phyloP scores from a whole-genome alignment of 768 basidiomycete genomes.

The Tricholomella constricta region DNA sequence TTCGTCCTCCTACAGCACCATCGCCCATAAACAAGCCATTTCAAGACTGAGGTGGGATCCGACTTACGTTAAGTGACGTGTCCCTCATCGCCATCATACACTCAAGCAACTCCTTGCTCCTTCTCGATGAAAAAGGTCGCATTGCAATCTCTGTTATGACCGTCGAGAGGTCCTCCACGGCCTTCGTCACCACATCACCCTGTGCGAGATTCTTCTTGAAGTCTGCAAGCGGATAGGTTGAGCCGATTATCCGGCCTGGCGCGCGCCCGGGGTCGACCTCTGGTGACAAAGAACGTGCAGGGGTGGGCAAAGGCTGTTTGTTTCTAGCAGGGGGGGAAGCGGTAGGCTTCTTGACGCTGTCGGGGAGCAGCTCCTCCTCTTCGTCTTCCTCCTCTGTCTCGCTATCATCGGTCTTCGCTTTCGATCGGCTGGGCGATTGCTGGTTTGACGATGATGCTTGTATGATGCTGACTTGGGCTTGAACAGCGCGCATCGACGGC shows the following conservation, averaged over 20 bases:
- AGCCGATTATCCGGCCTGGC: constrained; percentile 76
- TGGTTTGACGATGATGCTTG: constrained; percentile 16
- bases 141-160: constrained; percentile 73
- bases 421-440: constrained; percentile 24
- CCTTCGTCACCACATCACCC: constrained; percentile 84
- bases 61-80: constrained; percentile 61
- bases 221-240: constrained; percentile 71
- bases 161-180: constrained; percentile 74
- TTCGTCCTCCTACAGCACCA: constrained; percentile 65
- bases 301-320: constrained; percentile 47
- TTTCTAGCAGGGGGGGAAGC: constrained; percentile 18
- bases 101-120: constrained; percentile 69
- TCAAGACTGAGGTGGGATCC: background rate
- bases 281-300: constrained; percentile 50
- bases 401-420: constrained; percentile 39
- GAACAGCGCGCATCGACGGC: constrained; percentile 16
- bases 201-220: constrained; percentile 69
- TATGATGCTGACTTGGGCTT: constrained; percentile 1
- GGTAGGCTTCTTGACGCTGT: constrained; percentile 22
- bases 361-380: constrained; percentile 32
- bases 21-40: background rate
- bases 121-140: constrained; percentile 68
- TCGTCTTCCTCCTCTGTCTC: constrained; percentile 55
- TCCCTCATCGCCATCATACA: constrained; percentile 72
- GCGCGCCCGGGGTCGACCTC: constrained; percentile 53